phyloP scores from a whole-genome alignment of 768 basidiomycete genomes.

The Daedaleopsis sinensis region DNA sequence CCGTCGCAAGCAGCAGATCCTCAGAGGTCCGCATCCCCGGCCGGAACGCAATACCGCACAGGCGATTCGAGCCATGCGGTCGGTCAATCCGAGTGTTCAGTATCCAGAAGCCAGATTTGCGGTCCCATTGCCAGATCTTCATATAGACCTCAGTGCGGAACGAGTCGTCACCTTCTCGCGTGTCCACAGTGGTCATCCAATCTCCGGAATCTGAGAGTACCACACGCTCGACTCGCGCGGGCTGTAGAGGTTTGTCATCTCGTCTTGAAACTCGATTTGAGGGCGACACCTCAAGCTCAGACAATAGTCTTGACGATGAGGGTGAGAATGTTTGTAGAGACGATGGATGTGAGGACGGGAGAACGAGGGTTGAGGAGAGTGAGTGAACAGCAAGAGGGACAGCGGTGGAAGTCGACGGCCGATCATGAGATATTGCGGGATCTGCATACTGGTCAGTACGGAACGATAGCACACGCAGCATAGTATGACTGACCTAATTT shows the following conservation, averaged over 20 bases:
- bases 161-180: constrained; percentile 64
- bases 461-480: background rate
- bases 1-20: constrained; percentile 62
- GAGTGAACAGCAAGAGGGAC: constrained; percentile 79
- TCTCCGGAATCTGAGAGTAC: constrained; percentile 68
- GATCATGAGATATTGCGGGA: constrained; percentile 37
- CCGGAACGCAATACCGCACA: constrained; percentile 73
- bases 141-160: constrained; percentile 75
- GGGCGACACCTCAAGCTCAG: constrained; percentile 91
- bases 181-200: constrained; percentile 94
- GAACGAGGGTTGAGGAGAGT: constrained; percentile 72
- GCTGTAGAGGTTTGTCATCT: constrained; percentile 76
- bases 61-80: constrained; percentile 71
- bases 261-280: constrained; percentile 87
- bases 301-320: constrained; percentile 64
- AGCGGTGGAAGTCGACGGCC: constrained; percentile 43
- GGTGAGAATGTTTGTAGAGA: constrained; percentile 93
- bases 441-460: constrained; percentile 31
- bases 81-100: constrained; percentile 89
- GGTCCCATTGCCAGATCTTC: constrained; percentile 91
- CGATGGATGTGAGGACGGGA: constrained; percentile 94
- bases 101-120: constrained; percentile 59
- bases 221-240: constrained; percentile 72
- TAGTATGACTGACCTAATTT: constrained; percentile 61
- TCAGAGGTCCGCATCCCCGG: constrained; percentile 40